phyloP scores from a whole-genome alignment of 129 eudicot genomes.

The Silybum marianum region DNA sequence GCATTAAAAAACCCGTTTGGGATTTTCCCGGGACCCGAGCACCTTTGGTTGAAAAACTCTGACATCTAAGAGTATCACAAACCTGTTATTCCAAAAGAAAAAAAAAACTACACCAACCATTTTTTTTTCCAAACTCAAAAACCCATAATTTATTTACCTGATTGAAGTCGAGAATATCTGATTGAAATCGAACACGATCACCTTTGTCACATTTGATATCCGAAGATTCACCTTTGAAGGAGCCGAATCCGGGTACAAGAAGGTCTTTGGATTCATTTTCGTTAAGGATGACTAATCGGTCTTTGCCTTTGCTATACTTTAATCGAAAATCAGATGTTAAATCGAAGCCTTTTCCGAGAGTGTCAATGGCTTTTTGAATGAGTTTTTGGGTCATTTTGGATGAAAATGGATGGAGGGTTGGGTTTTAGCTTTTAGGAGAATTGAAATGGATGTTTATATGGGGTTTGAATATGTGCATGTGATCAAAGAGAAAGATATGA shows the following conservation, averaged over 20 bases:
- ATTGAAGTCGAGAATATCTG: constrained; percentile 80
- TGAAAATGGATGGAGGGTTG: background rate
- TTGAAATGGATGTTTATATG: background rate
- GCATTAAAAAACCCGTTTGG: constrained; percentile 85
- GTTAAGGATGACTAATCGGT: constrained; percentile 58
- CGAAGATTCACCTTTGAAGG: constrained; percentile 49
- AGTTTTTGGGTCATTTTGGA: constrained; percentile 35
- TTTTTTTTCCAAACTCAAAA: background rate
- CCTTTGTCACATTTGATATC: constrained; percentile 96
- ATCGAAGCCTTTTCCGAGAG: constrained; percentile 95
- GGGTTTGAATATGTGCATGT: constrained; percentile 21
- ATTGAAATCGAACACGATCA: constrained; percentile 74
- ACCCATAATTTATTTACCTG: constrained; percentile 46
- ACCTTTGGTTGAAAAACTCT: constrained; percentile 62
- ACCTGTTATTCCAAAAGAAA: background rate
- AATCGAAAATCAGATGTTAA: constrained; percentile 85
- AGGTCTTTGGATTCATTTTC: constrained; percentile 49
- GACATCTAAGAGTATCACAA: constrained; percentile 63
- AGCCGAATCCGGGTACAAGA: constrained; percentile 70
- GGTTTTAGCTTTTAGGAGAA: background rate
- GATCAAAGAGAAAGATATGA: constrained; percentile 12
- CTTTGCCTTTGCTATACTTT: constrained; percentile 78
- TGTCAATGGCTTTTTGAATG: constrained; percentile 55
- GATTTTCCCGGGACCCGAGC: constrained; percentile 72
- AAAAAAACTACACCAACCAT: background rate